Base-by-base conservation (phyloP, 139 green algal species). In the Chlorella sp. region DNA sequence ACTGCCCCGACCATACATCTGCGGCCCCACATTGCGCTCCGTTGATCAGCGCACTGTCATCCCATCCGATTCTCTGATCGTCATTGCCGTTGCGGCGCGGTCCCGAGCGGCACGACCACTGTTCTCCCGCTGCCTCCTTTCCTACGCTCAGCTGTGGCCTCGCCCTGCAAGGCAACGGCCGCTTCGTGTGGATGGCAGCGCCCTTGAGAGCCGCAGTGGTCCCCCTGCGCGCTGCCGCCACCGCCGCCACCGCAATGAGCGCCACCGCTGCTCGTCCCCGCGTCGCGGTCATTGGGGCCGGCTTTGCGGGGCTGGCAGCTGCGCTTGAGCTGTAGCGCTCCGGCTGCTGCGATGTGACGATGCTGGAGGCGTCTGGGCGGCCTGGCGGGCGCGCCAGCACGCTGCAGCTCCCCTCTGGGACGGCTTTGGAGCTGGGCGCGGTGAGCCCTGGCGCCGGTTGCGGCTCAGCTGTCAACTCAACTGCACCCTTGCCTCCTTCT, bases 311-410 rank as follows among this genome's bases (percentile, higher is more conserved):
- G 13, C 36, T 86, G 0, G 69, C 70, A 6, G 81, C 81, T 1
- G 81, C 81, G 0, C 69, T 56, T 0, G 41, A 57, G 26, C 56
- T 86, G 69, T 26, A 80, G 56, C 32, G 17, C 3, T 32, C 56
- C 0, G 44, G 56, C 39, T 28, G 47, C 13, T 72, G 39, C 56
- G 38, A 69, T 4, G 81, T 86, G 2, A 36, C 72, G 0, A 38
- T 86, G 55, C 70, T 86, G 7, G 82, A 86, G 23, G 82, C 82
- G 3, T 34, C 39, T 3, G 1, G 28, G 20, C 82, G 72, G 21
- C n/a, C 60, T 0, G 82, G 82, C 9, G 82, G 82, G n/a, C 57
- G 82, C 11, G 82, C 82, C 11, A 44, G 72, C 55, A 86, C 82
- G 11, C 41, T 44, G 57, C 82, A 13, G 3, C 30, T 85, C 34